These are phyloP conservation scores for Lasiosphaeria miniovina DNA, from an alignment of 495 filamentous ascomycete genomes.

Conservation along the genomic window DNA sequence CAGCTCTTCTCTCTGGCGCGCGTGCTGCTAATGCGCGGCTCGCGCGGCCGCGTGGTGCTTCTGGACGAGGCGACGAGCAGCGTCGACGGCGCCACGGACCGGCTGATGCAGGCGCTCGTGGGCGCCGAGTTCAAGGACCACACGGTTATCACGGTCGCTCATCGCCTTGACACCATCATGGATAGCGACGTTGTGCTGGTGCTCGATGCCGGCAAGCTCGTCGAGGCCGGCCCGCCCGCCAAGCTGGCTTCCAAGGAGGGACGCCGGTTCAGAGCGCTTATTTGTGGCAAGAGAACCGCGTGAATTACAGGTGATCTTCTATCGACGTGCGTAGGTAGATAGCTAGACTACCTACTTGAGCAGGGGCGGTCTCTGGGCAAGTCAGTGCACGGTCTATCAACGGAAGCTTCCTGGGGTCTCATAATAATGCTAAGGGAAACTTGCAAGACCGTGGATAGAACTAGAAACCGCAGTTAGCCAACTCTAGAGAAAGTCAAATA, in stretches of 20 bases:
- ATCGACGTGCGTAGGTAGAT: too few relatives aligned
- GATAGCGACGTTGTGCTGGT: slow-evolving; percentile 42
- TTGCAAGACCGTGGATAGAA: too few relatives aligned
- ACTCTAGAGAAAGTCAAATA: too few relatives aligned
- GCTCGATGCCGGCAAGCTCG: slow-evolving; percentile 34
- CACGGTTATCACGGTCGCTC: slow-evolving; percentile 44
- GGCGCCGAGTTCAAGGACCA: slow-evolving; percentile 37
- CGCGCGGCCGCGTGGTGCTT: slow-evolving; percentile 18
- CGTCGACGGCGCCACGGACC: slow-evolving; percentile 41
- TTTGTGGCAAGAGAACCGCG: too few relatives aligned
- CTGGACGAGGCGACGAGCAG: slow-evolving; percentile 37
- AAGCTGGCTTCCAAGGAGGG: slow-evolving; percentile 13
- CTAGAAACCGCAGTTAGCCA: too few relatives aligned
- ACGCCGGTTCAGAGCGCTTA: slow-evolving; percentile 3
- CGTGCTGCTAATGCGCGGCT: slow-evolving; percentile 45
- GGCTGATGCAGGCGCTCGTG: slow-evolving; percentile 39
- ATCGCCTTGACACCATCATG: slow-evolving; percentile 42
- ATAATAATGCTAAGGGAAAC: too few relatives aligned
- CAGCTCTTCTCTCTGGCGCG: slow-evolving; percentile 62
- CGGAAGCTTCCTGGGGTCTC: too few relatives aligned
- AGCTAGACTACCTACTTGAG: too few relatives aligned
- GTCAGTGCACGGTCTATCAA: too few relatives aligned
- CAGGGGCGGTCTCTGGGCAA: too few relatives aligned
- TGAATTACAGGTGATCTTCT: too few relatives aligned
- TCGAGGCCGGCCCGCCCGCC: slow-evolving; percentile 37